Evolutionary conservation across 441 rosid species (phyloP), one percentile per base, ranked within the genome.

Genomic region (Hypseocharis bilobata): DNA sequence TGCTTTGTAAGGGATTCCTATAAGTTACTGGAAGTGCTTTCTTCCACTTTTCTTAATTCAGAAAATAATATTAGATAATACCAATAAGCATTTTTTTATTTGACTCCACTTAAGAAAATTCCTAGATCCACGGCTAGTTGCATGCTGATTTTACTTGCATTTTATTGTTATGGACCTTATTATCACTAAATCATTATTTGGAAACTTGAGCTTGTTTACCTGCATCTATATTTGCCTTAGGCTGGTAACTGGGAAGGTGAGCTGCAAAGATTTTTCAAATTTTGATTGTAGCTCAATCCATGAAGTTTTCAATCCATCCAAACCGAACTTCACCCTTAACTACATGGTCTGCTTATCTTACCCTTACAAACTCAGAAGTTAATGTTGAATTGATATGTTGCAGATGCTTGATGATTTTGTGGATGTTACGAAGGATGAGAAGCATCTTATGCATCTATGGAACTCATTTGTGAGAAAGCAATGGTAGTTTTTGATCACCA

Each of bases 331-430:
- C 42, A 30, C 49, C n/a, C 32, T 8, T 28, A 51, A 44, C 36
- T 11, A 17, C 27, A n/a, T n/a, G n/a, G 27, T 65, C n/a, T 19
- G 28, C 38, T 65, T 20, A 59, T 42, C 67, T 8, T 32, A 26
- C 3, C 17, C 20, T 30, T 28, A 30, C 17, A 19, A 71, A 63
- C 29, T 56, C 44, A n/a, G 49, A 54, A 44, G 42, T 23, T 73
- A 68, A 70, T 66, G 5, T 47, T 45, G 22, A 45, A 68, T 61
- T 64, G 23, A 34, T 38, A 56, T 72, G n/a, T n/a, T n/a, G n/a
- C 85, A 81, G 85, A 82, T 82, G 85, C 83, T 82, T 59, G 85
- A 82, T 64, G 81, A 82, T 75, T 81, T 81, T 63, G 83, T 81
- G 60, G 83, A 81, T 40, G 85, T 78, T 59, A 78, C 81, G 76